phyloP scores from a whole-genome alignment of 208 protist species.

The Trichomonas gallinae region DNA sequence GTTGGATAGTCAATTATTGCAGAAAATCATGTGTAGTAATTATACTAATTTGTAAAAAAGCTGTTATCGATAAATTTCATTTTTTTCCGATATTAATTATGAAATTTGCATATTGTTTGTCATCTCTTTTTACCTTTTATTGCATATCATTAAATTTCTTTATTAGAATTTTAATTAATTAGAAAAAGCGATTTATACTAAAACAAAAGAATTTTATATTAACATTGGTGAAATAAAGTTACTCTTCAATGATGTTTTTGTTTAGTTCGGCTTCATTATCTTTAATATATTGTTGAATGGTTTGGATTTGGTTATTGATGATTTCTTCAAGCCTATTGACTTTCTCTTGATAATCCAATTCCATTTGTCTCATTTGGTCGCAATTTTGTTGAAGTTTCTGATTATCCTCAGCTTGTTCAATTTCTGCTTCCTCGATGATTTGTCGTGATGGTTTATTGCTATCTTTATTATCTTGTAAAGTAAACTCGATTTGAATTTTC shows the following conservation, averaged over 20 bases:
- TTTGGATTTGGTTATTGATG: background rate
- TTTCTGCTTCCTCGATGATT: background rate
- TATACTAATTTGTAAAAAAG: too few species aligned
- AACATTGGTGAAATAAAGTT: background rate
- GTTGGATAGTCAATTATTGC: too few species aligned
- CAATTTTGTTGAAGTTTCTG: background rate
- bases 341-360: background rate
- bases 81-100: too few species aligned
- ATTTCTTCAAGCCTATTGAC: background rate
- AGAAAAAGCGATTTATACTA: too few species aligned
- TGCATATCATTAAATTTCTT: too few species aligned
- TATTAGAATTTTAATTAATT: too few species aligned
- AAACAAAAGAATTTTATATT: too few species aligned
- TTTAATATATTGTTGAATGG: background rate
- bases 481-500: background rate
- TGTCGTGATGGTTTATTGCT: background rate
- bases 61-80: too few species aligned
- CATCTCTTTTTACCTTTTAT: too few species aligned
- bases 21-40: too few species aligned
- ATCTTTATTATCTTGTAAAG: background rate
- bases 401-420: background rate
- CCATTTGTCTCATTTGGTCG: background rate
- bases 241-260: background rate
- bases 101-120: too few species aligned
- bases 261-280: background rate